Percentiles rank a stretch among this genome's conserved stretches.
These are phyloP conservation scores for Talaromyces marneffei DNA, from an alignment of 2,329 filamentous ascomycete genomes.

Conservation along the genomic window DNA sequence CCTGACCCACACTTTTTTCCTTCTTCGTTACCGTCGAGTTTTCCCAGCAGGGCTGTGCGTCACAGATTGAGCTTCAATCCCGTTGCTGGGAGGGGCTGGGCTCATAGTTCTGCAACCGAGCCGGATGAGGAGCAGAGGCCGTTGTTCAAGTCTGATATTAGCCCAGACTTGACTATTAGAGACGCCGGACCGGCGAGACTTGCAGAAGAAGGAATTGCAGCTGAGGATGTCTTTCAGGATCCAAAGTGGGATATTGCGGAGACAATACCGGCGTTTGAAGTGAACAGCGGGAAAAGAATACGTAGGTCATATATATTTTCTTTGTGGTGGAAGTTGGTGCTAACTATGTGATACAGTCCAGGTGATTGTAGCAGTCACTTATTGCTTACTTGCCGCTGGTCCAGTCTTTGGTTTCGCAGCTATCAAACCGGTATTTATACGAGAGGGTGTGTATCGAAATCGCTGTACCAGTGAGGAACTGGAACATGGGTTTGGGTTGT, in stretches of 20 bases:
- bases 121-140: slow-evolving; percentile 24
- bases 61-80: slow-evolving; percentile 41
- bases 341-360: slow-evolving; percentile 50
- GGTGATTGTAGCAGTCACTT: slow-evolving; percentile 61
- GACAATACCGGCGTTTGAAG: slow-evolving; percentile 47
- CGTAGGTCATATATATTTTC: slow-evolving; percentile 19
- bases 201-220: slow-evolving; percentile 8
- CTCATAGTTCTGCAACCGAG: slow-evolving; percentile 26
- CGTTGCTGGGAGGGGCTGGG: slow-evolving; percentile 35
- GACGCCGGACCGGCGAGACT: slow-evolving; percentile 15
- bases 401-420: slow-evolving; percentile 81
- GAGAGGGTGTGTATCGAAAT: slow-evolving; percentile 64
- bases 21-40: slow-evolving; percentile 33
- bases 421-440: slow-evolving; percentile 71
- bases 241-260: slow-evolving; percentile 20
- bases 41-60: slow-evolving; percentile 20
- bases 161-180: slow-evolving; percentile 15
- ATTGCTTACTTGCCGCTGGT: slow-evolving; percentile 72
- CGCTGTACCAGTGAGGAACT: slow-evolving; percentile 54
- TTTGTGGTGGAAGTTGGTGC: not conserved
- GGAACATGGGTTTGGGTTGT: slow-evolving; percentile 46
- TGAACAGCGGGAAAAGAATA: slow-evolving; percentile 49
- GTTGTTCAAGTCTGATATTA: slow-evolving; percentile 20
- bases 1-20: slow-evolving; percentile 23
- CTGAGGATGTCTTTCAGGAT: slow-evolving; percentile 16